A percentile compares a stretch with the other conserved stretches of the same genome.
Conservation (phyloP, 2,329 filamentous ascomycete genomes). For the Penicillium sp. region DNA sequence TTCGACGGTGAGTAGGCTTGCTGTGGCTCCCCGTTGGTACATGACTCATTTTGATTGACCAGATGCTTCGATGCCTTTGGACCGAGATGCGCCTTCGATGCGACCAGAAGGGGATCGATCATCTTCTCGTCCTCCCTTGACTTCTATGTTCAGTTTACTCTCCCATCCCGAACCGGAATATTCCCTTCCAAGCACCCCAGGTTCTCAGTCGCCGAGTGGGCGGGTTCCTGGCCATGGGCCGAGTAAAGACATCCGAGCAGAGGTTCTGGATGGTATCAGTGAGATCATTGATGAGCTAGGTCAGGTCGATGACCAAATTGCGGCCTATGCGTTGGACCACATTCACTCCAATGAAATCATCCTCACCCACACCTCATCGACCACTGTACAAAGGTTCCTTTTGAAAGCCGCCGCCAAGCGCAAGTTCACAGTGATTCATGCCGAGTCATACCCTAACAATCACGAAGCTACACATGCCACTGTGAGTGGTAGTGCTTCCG, state of each 20-base stretch:
- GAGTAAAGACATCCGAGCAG: conserved; percentile 68
- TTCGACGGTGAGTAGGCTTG: conserved; percentile 29
- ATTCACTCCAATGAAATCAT: conserved; percentile 92
- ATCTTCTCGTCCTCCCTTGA: conserved; percentile 53
- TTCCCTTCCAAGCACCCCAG: conserved; percentile 38
- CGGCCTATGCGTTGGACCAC: conserved; percentile 78
- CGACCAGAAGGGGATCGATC: conserved; percentile 32
- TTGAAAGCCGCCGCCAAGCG: conserved; percentile 80
- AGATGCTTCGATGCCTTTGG: conserved; percentile 28
- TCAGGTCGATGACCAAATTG: conserved; percentile 89
- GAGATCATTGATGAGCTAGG: conserved; percentile 95
- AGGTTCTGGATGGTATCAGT: conserved; percentile 87
- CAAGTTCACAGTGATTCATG: conserved; percentile 85
- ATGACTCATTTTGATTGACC: conserved; percentile 11
- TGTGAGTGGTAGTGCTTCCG: conserved; percentile 50
- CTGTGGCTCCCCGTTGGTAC: not conserved
- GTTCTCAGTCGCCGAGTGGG: conserved; percentile 33
- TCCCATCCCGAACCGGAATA: conserved; percentile 55
- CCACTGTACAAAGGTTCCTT: conserved; percentile 83
- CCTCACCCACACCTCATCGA: conserved; percentile 78
- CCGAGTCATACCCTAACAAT: conserved; percentile 66
- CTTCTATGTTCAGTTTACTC: conserved; percentile 82
- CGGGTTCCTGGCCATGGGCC: conserved; percentile 26
- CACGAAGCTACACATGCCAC: conserved; percentile 58
- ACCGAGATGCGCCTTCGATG: conserved; percentile 24